These are phyloP conservation scores for Candida dajiaensis DNA, from an alignment of 805 yeast genomes.

Conservation along the genomic window DNA sequence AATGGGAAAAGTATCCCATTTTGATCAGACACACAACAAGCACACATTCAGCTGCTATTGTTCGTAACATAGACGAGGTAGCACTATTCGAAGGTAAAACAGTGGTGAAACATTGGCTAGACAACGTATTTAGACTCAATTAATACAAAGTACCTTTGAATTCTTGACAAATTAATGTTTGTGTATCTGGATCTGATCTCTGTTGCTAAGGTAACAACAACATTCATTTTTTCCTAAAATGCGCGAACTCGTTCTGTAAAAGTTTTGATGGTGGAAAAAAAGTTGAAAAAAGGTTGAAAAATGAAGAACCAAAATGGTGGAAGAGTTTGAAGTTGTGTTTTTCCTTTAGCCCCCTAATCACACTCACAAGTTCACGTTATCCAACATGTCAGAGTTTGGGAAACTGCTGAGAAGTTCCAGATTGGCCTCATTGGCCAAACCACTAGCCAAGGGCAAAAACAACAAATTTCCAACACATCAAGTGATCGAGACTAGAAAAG, in stretches of 20 bases:
- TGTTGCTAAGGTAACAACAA: background rate
- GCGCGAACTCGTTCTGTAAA: background rate
- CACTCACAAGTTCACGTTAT: background rate
- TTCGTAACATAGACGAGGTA: constrained; percentile 47
- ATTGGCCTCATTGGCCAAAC: constrained; percentile 30
- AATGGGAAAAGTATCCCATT: constrained; percentile 70
- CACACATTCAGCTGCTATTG: constrained; percentile 81
- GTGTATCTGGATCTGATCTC: background rate
- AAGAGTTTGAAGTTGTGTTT: background rate
- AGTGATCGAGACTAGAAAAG: constrained; percentile 60
- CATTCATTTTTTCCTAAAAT: too few relatives aligned
- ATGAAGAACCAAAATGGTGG: background rate
- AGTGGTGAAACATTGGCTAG: constrained; percentile 61
- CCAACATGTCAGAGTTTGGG: constrained; percentile 21
- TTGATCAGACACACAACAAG: constrained; percentile 58
- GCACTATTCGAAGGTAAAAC: constrained; percentile 64
- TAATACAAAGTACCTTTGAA: background rate
- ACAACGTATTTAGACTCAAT: constrained; percentile 30
- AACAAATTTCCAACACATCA: constrained; percentile 58
- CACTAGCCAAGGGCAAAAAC: constrained; percentile 11
- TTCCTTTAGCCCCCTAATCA: background rate
- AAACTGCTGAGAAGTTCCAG: constrained; percentile 27
- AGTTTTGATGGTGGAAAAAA: background rate
- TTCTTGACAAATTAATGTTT: background rate
- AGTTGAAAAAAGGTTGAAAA: background rate